phyloP scores from a whole-genome alignment of 768 basidiomycete genomes.

The Xerocomellus amylosporus region DNA sequence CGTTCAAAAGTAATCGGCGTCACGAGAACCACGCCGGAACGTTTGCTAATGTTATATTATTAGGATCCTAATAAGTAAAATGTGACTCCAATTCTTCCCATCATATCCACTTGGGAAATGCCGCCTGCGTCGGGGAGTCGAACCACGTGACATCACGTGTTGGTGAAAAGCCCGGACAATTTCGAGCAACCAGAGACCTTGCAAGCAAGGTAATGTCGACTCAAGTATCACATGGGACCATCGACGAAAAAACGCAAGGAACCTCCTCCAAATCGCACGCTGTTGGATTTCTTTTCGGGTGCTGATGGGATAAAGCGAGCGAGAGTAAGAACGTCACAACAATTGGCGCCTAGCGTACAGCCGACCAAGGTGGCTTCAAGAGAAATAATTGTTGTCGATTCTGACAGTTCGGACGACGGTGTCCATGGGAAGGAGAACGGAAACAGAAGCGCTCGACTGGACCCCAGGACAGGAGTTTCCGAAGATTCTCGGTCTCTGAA shows the following conservation, averaged over 20 bases:
- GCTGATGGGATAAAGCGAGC: conserved; percentile 21
- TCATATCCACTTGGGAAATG: no score
- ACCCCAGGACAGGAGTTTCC: neutral
- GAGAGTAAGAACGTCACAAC: conserved; percentile 12
- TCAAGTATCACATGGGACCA: conserved; percentile 32
- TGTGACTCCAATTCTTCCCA: no score
- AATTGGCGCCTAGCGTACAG: neutral
- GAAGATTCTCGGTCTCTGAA: neutral
- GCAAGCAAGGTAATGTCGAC: no score
- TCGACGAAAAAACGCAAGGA: conserved; percentile 36
- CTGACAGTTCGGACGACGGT: conserved; percentile 50
- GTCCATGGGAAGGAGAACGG: neutral
- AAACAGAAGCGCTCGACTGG: neutral
- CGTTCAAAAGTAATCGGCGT: no score
- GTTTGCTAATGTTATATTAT: no score
- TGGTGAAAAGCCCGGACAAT: no score
- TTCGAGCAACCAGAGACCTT: no score
- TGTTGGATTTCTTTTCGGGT: conserved; percentile 46
- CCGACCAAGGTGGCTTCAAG: conserved; percentile 5
- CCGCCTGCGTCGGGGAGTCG: no score
- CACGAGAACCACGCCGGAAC: no score
- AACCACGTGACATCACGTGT: no score
- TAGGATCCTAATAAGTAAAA: no score
- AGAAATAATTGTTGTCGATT: conserved; percentile 63
- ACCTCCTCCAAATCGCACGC: conserved; percentile 36